Base-by-base conservation (phyloP, 2,329 filamentous ascomycete genomes). In the Scedosporium aurantiacum region DNA sequence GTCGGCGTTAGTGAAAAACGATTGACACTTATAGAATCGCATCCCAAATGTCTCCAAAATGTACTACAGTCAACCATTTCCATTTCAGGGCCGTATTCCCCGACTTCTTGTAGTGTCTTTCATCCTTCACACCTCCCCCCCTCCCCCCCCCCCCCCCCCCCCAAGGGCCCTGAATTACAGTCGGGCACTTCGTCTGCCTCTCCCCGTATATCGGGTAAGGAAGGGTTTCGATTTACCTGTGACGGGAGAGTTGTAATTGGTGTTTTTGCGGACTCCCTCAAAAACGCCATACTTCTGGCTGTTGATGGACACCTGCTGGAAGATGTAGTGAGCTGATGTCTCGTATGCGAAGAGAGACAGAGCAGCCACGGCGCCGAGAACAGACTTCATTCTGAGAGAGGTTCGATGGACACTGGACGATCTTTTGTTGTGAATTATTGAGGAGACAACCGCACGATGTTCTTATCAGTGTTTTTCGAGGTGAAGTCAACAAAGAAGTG, bases 171-270 rank as follows among this genome's bases (percentile, higher is more conserved):
- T 37, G 32, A 10, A 14, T 10, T 4, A 37, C 32, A 8, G 12
- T 37, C 32, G 32, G 32, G 10, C 32, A 10, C 32, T 12, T 37
- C 32, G 10, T 14, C 10, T n/a, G 32, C 12, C 28, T 28, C 23
- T 57, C 16, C 54, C 21, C 5, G 21, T 10, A 25, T 27, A n/a
- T 5, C 14, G 16, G 54, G 12, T 37, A 37, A 10, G 12, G 32
- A 37, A 37, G 21, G 21, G 4, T 57, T 18, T 10, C 3, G 16
- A 40, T 41, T 61, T 63, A 67, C 67, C 66, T 40, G 68, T 71
- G 28, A 73, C 71, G 10, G 72, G 72, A 10, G 70, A 72, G 68
- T 74, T 73, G 66, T 68, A 68, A 69, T 73, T 74, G 57, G 70
- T 71, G 68, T 74, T 72, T 62, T 65, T 67, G n/a, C 72, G 69